These are phyloP conservation scores for Leccinum boreale DNA, from an alignment of 768 basidiomycete species.

Conservation along the genomic window DNA sequence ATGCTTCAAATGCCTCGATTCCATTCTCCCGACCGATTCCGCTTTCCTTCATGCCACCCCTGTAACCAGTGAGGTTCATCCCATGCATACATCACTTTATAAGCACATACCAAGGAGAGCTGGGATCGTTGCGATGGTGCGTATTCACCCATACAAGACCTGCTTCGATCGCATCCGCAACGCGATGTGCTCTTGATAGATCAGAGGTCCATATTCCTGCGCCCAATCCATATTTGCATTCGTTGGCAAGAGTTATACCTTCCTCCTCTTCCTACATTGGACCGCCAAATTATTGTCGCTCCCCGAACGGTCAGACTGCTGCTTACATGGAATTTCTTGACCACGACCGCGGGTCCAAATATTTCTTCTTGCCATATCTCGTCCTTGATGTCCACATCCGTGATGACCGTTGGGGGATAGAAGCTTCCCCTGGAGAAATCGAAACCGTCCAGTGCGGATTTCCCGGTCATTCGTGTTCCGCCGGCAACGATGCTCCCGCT, in stretches of 20 bases:
- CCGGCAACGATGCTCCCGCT: conserved; percentile 55
- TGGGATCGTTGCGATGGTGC: conserved; percentile 86
- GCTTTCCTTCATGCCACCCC: conserved; percentile 90
- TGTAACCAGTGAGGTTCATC: conserved; percentile 26
- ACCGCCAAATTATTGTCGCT: not conserved
- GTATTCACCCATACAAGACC: conserved; percentile 89
- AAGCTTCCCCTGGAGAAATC: conserved; percentile 72
- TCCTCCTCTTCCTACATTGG: conserved; percentile 53
- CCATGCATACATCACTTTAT: not conserved
- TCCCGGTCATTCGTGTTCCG: conserved; percentile 60
- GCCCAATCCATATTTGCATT: conserved; percentile 76
- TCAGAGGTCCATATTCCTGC: conserved; percentile 79
- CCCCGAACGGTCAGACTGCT: conserved; percentile 13
- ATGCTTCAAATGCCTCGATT: conserved; percentile 73
- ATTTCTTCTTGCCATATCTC: conserved; percentile 81
- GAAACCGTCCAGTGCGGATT: conserved; percentile 64
- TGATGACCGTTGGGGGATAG: conserved; percentile 77
- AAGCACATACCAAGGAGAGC: conserved; percentile 69
- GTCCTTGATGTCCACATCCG: conserved; percentile 52
- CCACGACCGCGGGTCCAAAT: conserved; percentile 82
- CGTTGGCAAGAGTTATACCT: conserved; percentile 67
- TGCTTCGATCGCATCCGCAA: conserved; percentile 64
- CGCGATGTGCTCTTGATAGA: conserved; percentile 71
- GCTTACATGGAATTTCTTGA: conserved; percentile 50
- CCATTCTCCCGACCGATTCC: conserved; percentile 88